Base-by-base conservation (phyloP, 2,329 filamentous ascomycete species). In the Microsporum canis region DNA sequence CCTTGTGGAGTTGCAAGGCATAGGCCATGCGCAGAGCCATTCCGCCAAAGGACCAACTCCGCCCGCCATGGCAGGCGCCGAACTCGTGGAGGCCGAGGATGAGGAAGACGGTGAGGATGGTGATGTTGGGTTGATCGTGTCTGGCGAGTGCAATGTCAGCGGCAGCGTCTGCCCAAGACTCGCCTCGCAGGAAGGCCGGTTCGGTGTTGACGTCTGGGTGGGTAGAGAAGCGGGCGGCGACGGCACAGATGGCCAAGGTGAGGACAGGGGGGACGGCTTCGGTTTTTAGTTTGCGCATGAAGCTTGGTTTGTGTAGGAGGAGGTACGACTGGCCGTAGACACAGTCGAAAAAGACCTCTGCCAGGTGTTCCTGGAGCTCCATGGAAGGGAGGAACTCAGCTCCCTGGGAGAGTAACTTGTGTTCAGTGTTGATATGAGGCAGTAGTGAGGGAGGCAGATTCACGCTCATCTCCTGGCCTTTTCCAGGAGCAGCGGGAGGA, bases 11-110 rank as follows among this genome's bases (percentile, higher is more conserved):
- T 71, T 97, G 92, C 53, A 99, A 78, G 12, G 94, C 94, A 73
- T 95, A 96, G 6, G 92, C 94, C 94, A 97, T 97, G 43, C 94
- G 84, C 69, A 96, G 91, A 12, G 92, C 94, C 79, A 95, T 91
- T 0, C 94, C 94, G 17, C 91, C 91, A 65, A 97, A 84, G 63
- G 95, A 89, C 94, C 94, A 99, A 71, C 91, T 96, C 66, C 92
- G 84, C 12, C 91, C 92, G 61, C 94, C 94, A 71, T 97, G 92
- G 70, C 94, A 97, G 10, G 92, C 97, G 60, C 94, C 94, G 68
- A 97, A 97, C 69, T 96, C 92, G 71, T 99, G 92, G 41, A 99
- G 79, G 2, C 91, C 91, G 14, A 97, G 81, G 17, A 97, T 83
- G 6, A 97, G 75, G 63, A 96, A 87, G 55, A 92, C 94, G 3